Evolutionary conservation across 176 grass and related monocot species (phyloP).

Genomic region (Panicum miliaceum): DNA sequence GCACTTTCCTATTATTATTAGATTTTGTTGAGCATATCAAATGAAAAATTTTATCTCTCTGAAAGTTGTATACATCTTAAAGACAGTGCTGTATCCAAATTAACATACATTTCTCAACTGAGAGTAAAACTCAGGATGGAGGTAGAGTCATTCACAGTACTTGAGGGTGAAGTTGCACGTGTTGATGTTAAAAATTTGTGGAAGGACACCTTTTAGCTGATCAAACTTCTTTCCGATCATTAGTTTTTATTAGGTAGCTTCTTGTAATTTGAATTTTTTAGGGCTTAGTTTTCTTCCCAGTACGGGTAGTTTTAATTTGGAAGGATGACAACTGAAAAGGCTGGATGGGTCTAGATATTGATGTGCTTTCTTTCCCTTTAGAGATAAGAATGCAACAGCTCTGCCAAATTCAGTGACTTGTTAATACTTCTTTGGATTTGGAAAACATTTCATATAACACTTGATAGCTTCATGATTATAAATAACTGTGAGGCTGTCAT

Average conservation of each 20-base stretch:
- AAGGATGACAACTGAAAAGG: conserved; percentile 6
- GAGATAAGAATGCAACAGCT: background rate
- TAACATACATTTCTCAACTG: background rate
- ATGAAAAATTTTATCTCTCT: background rate
- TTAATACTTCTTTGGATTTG: background rate
- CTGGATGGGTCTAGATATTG: background rate
- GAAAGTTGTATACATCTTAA: background rate
- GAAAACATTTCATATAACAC: background rate
- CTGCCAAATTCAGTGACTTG: background rate
- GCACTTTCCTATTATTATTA: background rate
- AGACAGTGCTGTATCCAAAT: background rate
- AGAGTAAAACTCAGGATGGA: conserved; percentile 5
- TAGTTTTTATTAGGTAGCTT: conserved; percentile 25
- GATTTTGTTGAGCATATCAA: background rate
- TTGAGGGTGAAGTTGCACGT: background rate
- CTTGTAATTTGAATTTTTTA: conserved; percentile 11
- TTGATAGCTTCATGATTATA: background rate
- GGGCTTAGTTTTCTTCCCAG: background rate
- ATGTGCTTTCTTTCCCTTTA: background rate
- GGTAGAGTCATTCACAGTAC: background rate
- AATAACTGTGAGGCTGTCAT: background rate
- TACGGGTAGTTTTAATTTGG: conserved; percentile 8
- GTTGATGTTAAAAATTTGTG: background rate
- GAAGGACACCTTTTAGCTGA: background rate
- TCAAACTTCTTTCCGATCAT: background rate